These are phyloP conservation scores for Sistotremastrum suecicum DNA, from an alignment of 768 basidiomycete species.

Conservation along the genomic window DNA sequence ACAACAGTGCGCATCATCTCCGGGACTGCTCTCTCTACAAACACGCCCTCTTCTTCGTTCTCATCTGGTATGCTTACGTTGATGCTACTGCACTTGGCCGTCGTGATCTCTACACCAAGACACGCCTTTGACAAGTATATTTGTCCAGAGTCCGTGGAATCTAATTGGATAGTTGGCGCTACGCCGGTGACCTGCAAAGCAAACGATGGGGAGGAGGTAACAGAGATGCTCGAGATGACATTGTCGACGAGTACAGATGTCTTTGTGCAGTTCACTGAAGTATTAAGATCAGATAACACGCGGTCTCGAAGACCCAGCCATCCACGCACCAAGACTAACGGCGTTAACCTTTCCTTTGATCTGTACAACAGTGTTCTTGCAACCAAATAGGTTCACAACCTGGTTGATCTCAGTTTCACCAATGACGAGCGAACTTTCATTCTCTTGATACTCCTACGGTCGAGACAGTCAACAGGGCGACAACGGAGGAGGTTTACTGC, in stretches of 20 bases:
- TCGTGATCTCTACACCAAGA: constrained; percentile 74
- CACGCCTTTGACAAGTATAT: constrained; percentile 82
- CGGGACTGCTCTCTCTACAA: constrained; percentile 78
- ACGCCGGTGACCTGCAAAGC: constrained; percentile 79
- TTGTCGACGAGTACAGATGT: constrained; percentile 82
- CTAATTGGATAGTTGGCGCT: constrained; percentile 86
- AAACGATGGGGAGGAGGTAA: constrained; percentile 91
- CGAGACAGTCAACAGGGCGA: neutral
- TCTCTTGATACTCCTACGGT: constrained; percentile 81
- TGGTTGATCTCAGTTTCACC: constrained; percentile 70
- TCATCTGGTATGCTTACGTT: constrained; percentile 80
- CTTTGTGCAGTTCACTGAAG: constrained; percentile 73
- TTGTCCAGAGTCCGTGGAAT: constrained; percentile 90
- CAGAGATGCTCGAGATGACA: constrained; percentile 78
- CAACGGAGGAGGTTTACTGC: neutral
- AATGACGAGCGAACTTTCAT: constrained; percentile 54
- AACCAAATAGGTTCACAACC: constrained; percentile 77
- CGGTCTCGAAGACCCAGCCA: neutral
- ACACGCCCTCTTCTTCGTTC: constrained; percentile 85
- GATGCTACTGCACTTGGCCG: constrained; percentile 85
- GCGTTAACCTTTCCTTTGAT: constrained; percentile 94
- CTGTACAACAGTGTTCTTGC: constrained; percentile 72
- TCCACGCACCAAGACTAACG: constrained; percentile 62
- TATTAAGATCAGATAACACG: neutral
- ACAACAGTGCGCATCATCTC: constrained; percentile 91